These are phyloP conservation scores for Bipolaris victoriae DNA, from an alignment of 2,329 filamentous ascomycete genomes.

Conservation along the genomic window DNA sequence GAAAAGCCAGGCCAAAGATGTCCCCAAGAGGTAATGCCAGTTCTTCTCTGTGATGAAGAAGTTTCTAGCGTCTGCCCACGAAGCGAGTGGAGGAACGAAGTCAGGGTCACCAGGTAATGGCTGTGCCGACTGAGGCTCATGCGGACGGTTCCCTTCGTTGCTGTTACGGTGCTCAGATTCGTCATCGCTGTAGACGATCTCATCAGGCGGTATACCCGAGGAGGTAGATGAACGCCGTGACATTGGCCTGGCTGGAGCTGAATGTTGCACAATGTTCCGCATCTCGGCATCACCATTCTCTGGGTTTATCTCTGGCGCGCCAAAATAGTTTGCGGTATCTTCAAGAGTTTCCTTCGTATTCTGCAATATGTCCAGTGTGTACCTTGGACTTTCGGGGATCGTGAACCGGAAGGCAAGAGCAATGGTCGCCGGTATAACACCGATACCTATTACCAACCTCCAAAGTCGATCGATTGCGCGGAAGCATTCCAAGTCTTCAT, in stretches of 20 bases:
- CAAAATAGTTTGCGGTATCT: constrained; percentile 44
- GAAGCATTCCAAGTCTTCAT: constrained; percentile 32
- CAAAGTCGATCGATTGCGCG: constrained; percentile 49
- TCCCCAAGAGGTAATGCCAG: constrained; percentile 48
- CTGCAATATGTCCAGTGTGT: constrained; percentile 50
- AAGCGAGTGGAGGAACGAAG: constrained; percentile 51
- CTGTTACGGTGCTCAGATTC: constrained; percentile 29
- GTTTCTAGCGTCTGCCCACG: constrained; percentile 38
- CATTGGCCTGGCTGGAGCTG: constrained; percentile 7
- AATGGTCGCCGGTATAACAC: constrained; percentile 45
- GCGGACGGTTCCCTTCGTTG: constrained; percentile 13
- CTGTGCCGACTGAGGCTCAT: constrained; percentile 7
- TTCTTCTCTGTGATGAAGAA: constrained; percentile 47
- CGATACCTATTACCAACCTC: constrained; percentile 51
- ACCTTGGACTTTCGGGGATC: constrained; percentile 51
- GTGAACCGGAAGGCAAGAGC: constrained; percentile 46
- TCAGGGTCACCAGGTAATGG: constrained; percentile 51
- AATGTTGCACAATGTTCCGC: constrained; percentile 13
- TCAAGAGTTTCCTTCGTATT: constrained; percentile 41
- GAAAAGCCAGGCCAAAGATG: constrained; percentile 45
- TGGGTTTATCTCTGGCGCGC: constrained; percentile 31
- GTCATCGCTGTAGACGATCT: constrained; percentile 34
- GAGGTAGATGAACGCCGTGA: constrained; percentile 27
- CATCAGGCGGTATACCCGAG: constrained; percentile 38
- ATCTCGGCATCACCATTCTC: constrained; percentile 42